Conservation (phyloP, 2,329 filamentous ascomycete species). For the Elsinoe arachidis region DNA sequence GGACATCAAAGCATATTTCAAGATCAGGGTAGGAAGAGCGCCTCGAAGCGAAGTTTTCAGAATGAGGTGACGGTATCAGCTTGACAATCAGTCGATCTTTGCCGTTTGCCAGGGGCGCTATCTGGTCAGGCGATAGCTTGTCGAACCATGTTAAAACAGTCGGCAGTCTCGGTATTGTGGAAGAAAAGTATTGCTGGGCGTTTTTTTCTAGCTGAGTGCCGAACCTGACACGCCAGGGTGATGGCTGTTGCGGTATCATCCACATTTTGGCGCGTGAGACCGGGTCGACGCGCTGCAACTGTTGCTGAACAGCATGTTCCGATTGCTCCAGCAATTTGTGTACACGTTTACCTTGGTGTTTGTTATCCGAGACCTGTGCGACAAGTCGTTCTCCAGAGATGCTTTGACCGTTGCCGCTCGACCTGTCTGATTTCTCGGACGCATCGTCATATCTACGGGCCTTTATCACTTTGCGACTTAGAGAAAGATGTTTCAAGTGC, state of each 20-base stretch:
- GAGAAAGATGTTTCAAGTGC: no score
- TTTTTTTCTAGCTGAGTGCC: background rate
- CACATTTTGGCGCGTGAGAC: background rate
- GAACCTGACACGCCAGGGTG: background rate
- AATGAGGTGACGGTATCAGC: constrained; percentile 13
- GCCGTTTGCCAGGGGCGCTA: no score
- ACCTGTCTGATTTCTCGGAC: no score
- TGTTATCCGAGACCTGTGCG: no score
- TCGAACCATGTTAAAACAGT: background rate
- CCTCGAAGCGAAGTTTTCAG: background rate
- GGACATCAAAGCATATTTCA: constrained; percentile 7
- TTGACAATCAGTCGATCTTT: constrained; percentile 9
- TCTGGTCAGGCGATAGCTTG: background rate
- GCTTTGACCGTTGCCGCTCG: no score
- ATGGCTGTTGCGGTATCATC: background rate
- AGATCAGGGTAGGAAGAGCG: background rate
- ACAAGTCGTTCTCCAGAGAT: no score
- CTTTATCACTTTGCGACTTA: no score
- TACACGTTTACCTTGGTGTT: no score
- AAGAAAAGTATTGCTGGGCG: background rate
- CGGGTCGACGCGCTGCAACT: background rate
- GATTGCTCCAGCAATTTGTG: no score
- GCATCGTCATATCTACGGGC: no score
- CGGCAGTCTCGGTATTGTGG: background rate
- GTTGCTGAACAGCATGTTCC: no score